Conservation (phyloP, 768 basidiomycete species). For the Pleurotus platypus region DNA sequence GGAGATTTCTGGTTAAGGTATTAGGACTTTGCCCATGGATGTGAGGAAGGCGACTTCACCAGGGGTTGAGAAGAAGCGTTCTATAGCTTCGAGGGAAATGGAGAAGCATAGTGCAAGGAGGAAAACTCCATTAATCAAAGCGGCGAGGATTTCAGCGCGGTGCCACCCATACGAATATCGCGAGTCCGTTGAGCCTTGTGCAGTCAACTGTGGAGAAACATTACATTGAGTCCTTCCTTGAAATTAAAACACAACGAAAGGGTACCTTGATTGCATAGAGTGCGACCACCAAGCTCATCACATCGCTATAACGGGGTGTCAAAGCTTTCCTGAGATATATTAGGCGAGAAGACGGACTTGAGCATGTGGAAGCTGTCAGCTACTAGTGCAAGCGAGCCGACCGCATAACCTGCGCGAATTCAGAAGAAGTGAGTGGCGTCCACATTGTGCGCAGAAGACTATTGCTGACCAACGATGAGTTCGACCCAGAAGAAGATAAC, state of each 20-base stretch:
- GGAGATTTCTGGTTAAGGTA: slow-evolving; percentile 62
- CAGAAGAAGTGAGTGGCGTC: slow-evolving; percentile 11
- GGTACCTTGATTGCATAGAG: slow-evolving; percentile 87
- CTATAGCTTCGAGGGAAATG: slow-evolving; percentile 87
- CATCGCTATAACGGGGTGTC: slow-evolving; percentile 62
- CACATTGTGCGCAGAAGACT: neutral
- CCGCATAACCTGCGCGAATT: slow-evolving; percentile 72
- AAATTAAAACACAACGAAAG: slow-evolving; percentile 3
- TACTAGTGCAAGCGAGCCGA: slow-evolving; percentile 91
- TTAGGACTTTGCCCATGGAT: slow-evolving; percentile 7
- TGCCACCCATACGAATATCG: slow-evolving; percentile 99
- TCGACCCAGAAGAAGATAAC: slow-evolving; percentile 84
- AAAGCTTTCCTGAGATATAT: slow-evolving; percentile 11
- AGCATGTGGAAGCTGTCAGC: slow-evolving; percentile 99
- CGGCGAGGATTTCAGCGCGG: slow-evolving; percentile 93
- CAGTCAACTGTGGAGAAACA: slow-evolving; percentile 52
- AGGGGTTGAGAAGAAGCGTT: slow-evolving; percentile 82
- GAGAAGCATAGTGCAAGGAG: slow-evolving; percentile 95
- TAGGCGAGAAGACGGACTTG: slow-evolving; percentile 56
- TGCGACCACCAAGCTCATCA: slow-evolving; percentile 91
- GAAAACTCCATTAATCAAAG: slow-evolving; percentile 95
- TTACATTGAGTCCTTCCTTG: slow-evolving; percentile 2
- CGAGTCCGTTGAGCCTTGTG: slow-evolving; percentile 53
- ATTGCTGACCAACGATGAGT: slow-evolving; percentile 64
- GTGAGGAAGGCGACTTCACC: slow-evolving; percentile 39